These are phyloP conservation scores for Helicocarpus griseus DNA, from an alignment of 2,329 filamentous ascomycete genomes.

Conservation along the genomic window DNA sequence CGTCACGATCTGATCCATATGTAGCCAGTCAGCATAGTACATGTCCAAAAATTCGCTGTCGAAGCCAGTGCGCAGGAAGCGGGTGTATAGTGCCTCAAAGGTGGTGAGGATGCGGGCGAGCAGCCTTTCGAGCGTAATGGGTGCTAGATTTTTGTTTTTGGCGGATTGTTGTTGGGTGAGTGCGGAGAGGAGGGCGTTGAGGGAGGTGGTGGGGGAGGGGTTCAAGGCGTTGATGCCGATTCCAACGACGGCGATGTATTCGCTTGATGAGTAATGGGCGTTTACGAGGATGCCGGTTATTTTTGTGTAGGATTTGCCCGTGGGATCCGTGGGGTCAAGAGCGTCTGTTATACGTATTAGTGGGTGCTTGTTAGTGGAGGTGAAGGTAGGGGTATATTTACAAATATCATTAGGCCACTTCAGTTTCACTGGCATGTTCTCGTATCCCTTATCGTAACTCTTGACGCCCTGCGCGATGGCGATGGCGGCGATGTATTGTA, in stretches of 20 bases:
- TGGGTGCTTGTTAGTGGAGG: background rate
- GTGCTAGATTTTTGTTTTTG: constrained; percentile 29
- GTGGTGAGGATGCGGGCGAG: constrained; percentile 69
- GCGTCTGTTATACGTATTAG: constrained; percentile 42
- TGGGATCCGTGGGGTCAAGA: constrained; percentile 49
- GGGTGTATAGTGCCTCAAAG: constrained; percentile 66
- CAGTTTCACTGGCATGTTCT: constrained; percentile 66
- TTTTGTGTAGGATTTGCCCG: constrained; percentile 58
- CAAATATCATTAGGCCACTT: constrained; percentile 99
- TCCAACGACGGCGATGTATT: constrained; percentile 78
- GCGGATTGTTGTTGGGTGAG: constrained; percentile 28
- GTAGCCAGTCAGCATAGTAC: constrained; percentile 81
- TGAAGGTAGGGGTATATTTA: constrained; percentile 35
- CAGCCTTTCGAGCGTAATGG: constrained; percentile 67
- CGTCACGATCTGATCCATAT: constrained; percentile 63
- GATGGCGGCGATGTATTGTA: constrained; percentile 86
- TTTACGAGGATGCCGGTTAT: constrained; percentile 91
- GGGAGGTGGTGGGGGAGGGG: constrained; percentile 72
- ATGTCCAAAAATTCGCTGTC: constrained; percentile 58
- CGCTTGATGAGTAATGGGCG: constrained; percentile 64
- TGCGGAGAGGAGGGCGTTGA: constrained; percentile 57
- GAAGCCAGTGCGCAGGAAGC: constrained; percentile 69
- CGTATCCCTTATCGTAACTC: constrained; percentile 67
- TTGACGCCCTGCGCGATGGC: constrained; percentile 78
- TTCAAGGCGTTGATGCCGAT: constrained; percentile 83